Conservation (phyloP, 108 stramenopile genomes). For the Cyclotella choctawhatcheeana region DNA sequence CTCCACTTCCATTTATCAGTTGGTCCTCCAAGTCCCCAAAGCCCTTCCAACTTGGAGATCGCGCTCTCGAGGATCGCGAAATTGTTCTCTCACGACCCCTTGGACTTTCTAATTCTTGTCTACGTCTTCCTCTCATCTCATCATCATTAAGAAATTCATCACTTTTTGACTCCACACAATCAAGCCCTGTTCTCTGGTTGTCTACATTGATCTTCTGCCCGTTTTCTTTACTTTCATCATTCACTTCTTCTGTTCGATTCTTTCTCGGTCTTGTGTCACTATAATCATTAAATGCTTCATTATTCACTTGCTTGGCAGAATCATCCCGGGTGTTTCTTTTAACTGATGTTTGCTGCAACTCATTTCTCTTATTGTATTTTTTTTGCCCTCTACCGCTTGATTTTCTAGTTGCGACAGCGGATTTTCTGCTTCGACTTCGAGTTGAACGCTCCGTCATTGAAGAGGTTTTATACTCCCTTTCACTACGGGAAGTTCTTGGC, state of each 20-base stretch:
- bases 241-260: too few relatives aligned
- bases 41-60: conserved; percentile 12
- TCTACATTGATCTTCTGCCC: too few relatives aligned
- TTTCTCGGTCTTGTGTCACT: too few relatives aligned
- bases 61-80: too few relatives aligned
- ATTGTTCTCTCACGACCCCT: too few relatives aligned
- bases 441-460: too few relatives aligned
- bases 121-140: neutral
- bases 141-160: neutral
- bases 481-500: conserved; percentile 17
- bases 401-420: too few relatives aligned
- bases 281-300: too few relatives aligned
- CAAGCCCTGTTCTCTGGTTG: too few relatives aligned
- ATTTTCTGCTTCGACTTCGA: too few relatives aligned
- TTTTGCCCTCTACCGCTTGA: neutral
- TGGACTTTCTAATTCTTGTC: neutral
- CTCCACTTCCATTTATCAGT: neutral
- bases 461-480: neutral
- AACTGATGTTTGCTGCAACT: neutral
- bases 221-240: too few relatives aligned
- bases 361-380: neutral
- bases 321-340: neutral
- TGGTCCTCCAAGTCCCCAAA: conserved; percentile 17
- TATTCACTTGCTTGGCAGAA: too few relatives aligned
- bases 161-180: neutral